Base-by-base conservation (phyloP, 495 filamentous ascomycete genomes). In the Cairneyella variabilis region DNA sequence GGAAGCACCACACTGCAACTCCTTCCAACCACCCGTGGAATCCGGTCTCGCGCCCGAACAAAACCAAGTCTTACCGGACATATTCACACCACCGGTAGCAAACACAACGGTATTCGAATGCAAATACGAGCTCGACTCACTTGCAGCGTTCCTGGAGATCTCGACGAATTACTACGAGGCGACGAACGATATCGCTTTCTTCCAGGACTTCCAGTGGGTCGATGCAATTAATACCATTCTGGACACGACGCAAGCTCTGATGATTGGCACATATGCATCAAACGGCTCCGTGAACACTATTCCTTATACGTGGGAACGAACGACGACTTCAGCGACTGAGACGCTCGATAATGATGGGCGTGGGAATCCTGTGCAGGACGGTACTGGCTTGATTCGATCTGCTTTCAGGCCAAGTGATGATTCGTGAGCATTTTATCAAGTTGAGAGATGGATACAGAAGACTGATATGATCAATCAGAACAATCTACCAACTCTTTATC, bases 351-450 rank as follows among this genome's bases (percentile, higher is more conserved):
- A 85, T 54, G 62, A 69, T 18, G 84, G 84, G 3, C 48, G 73
- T 12, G 84, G 83, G 4, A 77, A 77, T 36, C 83, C 84, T 0
- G 72, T 81, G 0, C 71, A 69, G 21, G 57, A 60, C 18, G 78
- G 71, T n/a, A 86, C 80, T 0, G 82, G 82, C 5, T 60, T 88
- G 48, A 70, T 88, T 12, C 67, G 84, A 1, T 79, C 74, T 43
- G 81, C 78, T 8, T 86, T 86, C 66, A 69, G 83, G 3, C 84
- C 84, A 0, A 82, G 77, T 18, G 84, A 88, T 62, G 84, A 88
- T 61, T 54, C 69, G 17, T 72, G 64, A 38, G 59, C 54, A 9
- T 30, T 39, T 70, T 71, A 1, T 7, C 6, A 20, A n/a, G 5
- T 18, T 36, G n/a, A 1, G 11, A 22, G 23, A 11, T n/a, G n/a